Conservation (phyloP, 257 asterid species). For the Leonotis leonurus region DNA sequence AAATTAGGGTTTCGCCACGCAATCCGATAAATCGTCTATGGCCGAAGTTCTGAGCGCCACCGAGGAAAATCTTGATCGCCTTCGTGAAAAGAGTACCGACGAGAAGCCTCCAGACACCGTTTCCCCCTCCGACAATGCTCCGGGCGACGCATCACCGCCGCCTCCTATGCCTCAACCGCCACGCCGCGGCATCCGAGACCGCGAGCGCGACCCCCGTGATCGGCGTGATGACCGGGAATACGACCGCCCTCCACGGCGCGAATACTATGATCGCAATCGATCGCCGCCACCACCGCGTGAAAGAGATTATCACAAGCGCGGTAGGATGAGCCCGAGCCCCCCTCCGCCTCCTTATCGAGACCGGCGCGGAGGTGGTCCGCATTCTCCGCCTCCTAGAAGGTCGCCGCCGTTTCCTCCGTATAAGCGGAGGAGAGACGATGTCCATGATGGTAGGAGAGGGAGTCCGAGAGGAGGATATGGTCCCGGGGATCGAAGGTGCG, state of each 20-base stretch:
- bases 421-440: slow-evolving; percentile 78
- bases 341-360: slow-evolving; percentile 84
- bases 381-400: slow-evolving; percentile 68
- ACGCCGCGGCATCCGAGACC: slow-evolving; percentile 45
- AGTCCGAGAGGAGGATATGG: slow-evolving; percentile 94
- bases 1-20: slow-evolving; percentile 31
- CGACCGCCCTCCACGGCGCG: slow-evolving; percentile 65
- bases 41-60: slow-evolving; percentile 37
- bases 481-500: slow-evolving; percentile 77
- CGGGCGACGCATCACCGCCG: slow-evolving; percentile 47
- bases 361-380: slow-evolving; percentile 63
- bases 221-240: slow-evolving; percentile 74
- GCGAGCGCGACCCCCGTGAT: slow-evolving; percentile 67
- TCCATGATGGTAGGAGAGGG: slow-evolving; percentile 73
- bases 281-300: slow-evolving; percentile 57
- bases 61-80: slow-evolving; percentile 31
- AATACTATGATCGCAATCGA: slow-evolving; percentile 63
- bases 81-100: slow-evolving; percentile 19
- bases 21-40: slow-evolving; percentile 25
- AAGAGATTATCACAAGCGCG: slow-evolving; percentile 67
- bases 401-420: slow-evolving; percentile 59
- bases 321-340: slow-evolving; percentile 73
- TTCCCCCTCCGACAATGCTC: slow-evolving; percentile 33
- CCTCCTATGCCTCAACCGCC: slow-evolving; percentile 56
- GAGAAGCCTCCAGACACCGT: slow-evolving; percentile 32